Conservation (phyloP, 306 rosid genomes). For the Sechiopsis laciniata region DNA sequence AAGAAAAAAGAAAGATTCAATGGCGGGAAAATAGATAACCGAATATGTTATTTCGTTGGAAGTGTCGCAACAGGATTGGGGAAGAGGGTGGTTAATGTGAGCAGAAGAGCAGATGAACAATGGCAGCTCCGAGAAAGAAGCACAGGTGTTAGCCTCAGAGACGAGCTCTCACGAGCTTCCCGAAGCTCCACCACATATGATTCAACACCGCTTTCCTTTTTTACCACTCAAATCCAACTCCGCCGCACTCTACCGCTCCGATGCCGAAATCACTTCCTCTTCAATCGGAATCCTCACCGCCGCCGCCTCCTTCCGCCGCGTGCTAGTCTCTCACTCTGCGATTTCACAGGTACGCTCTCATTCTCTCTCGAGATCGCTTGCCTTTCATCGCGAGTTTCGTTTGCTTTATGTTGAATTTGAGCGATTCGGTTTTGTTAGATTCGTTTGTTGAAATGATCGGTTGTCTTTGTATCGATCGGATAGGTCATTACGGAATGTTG, state of each 20-base stretch:
- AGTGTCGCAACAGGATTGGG: not conserved
- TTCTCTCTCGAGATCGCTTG: not conserved
- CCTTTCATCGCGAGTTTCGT: not conserved
- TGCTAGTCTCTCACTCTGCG: not conserved
- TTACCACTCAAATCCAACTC: not conserved
- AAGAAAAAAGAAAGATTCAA: too few relatives aligned
- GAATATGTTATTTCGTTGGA: not conserved
- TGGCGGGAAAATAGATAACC: not conserved
- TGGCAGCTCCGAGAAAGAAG: slow-evolving; percentile 8
- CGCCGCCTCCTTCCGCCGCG: not conserved
- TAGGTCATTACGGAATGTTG: not conserved
- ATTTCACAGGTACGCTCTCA: not conserved
- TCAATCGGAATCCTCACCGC: not conserved
- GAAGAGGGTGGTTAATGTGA: not conserved
- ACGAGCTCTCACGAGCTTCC: slow-evolving; percentile 11
- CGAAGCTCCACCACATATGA: slow-evolving; percentile 7
- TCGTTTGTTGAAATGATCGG: not conserved
- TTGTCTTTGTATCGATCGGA: not conserved
- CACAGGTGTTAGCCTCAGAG: slow-evolving; percentile 15
- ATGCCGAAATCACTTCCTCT: not conserved
- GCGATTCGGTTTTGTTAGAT: not conserved
- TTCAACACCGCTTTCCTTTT: not conserved
- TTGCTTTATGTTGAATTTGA: not conserved
- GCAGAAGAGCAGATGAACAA: not conserved
- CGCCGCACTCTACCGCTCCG: not conserved